Conservation (phyloP, 2,329 filamentous ascomycete genomes). For the Talaromyces amestolkiae region DNA sequence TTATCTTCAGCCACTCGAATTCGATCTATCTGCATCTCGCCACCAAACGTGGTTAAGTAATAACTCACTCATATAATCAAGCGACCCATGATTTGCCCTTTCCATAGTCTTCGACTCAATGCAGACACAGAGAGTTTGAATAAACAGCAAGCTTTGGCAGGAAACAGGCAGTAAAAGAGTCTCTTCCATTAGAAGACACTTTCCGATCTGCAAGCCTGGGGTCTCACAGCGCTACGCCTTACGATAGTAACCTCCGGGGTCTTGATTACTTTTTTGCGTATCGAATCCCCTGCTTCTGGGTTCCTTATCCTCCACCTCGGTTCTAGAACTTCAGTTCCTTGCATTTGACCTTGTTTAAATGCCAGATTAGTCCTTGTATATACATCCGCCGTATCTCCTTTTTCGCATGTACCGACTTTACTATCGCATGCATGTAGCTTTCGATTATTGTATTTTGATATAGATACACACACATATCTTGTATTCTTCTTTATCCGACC, state of each 20-base stretch:
- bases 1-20: conserved; percentile 5
- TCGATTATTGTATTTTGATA: not conserved
- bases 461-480: not conserved
- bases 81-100: not conserved
- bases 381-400: not conserved
- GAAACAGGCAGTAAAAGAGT: not conserved
- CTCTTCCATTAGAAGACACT: too few species aligned
- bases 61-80: not conserved
- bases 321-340: not conserved
- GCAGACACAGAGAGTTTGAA: not conserved
- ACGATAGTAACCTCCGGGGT: not conserved
- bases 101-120: not conserved
- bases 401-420: not conserved
- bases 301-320: not conserved
- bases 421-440: not conserved
- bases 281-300: not conserved
- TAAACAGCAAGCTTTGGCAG: not conserved
- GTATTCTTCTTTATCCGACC: not conserved
- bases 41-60: conserved; percentile 14
- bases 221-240: not conserved
- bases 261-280: conserved; percentile 18
- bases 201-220: not conserved
- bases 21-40: conserved; percentile 12
- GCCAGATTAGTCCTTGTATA: not conserved
- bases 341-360: not conserved